Base-by-base conservation (phyloP, 805 yeast species). In the Starmerella apicola region DNA sequence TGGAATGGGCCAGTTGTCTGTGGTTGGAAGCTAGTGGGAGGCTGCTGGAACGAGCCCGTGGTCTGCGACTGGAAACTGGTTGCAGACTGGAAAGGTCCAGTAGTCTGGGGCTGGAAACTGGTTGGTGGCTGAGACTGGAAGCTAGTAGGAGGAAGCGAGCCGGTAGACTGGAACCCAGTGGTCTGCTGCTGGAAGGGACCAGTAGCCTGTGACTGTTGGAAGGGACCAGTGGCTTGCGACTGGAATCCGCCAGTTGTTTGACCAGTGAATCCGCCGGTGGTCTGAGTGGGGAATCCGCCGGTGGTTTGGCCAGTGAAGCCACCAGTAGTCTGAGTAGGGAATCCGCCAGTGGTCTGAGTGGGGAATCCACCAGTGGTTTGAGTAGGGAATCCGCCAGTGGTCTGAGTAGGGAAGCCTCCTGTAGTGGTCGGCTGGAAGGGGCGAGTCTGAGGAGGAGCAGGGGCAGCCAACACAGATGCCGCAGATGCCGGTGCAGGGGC, bases 361-460 rank as follows among this genome's bases (percentile, higher is more conserved):
- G 21, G 16, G 20, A 27, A 19, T 12, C 26, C 13, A 12, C 29
- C 33, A 13, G 31, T 16, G 21, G 28, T 19, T 9, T 20, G 28
- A 5, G 33, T 10, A 16, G 18, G 34, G 34, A 25, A 28, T 15
- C 36, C 27, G 22, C 21, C 31, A 4, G 25, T 24, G 19, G 30
- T 21, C 20, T 23, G 20, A 25, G 25, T 16, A 2, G 29, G 37
- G 38, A 46, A 36, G 3, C 45, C 39, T 9, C 38, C 45, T 31
- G 46, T 41, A 30, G 45, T 39, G 53, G 66, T 43, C 54, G 60
- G 17, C 61, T 62, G 48, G 70, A 17, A 18, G 6, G n/a, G 36
- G 41, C 37, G 32, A 18, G 38, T 42, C 23, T 59, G 60, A 13
- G 70, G 61, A 30, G 65, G 49, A 9, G 39, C 37, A 25, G 48